Evolutionary conservation across 345 rosid species (phyloP).

Genomic region (Eucalyptus globulus): DNA sequence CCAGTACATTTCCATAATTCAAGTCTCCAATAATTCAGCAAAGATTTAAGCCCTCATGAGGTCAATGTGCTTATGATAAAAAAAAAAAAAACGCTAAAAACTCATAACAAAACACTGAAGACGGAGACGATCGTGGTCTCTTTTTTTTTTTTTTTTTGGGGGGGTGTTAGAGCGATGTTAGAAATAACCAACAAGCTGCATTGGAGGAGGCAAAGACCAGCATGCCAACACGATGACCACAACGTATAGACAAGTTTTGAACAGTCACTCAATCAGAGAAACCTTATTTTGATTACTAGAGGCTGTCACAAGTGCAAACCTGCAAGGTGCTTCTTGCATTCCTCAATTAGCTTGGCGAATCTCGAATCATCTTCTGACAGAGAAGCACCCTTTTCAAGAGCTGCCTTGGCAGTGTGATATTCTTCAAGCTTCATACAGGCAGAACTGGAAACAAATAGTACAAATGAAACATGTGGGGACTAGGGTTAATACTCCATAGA

Average conservation of each 20-base stretch:
- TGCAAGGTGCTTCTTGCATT: conserved; percentile 41
- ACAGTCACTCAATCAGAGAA: neutral
- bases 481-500: neutral
- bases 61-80: neutral
- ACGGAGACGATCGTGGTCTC: neutral
- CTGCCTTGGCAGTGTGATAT: conserved; percentile 52
- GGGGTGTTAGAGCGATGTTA: neutral
- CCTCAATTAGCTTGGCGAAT: conserved; percentile 39
- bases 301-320: conserved; percentile 3
- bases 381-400: conserved; percentile 45
- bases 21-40: neutral
- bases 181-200: neutral
- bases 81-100: neutral
- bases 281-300: neutral
- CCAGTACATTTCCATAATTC: neutral
- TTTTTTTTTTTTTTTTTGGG: neutral
- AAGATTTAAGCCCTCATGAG: neutral
- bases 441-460: conserved; percentile 17
- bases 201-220: neutral
- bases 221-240: neutral
- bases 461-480: neutral
- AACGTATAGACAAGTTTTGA: neutral
- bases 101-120: neutral
- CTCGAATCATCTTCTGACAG: conserved; percentile 26
- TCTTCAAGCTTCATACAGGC: conserved; percentile 70